Conservation (phyloP, 257 asterid genomes). For the Solanum arcanum region DNA sequence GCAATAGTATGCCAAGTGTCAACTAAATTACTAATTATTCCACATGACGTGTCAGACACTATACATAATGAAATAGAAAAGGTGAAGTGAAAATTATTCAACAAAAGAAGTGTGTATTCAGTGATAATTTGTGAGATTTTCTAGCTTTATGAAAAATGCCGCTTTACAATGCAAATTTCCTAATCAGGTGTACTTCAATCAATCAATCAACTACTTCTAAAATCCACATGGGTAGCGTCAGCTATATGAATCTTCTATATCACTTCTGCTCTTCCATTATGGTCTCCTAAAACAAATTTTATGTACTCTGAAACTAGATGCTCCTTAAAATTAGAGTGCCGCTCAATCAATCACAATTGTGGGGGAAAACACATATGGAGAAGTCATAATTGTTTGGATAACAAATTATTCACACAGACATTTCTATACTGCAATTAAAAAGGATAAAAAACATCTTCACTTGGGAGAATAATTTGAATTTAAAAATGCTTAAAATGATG, state of each 20-base stretch:
- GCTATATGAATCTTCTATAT: not conserved
- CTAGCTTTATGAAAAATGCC: not conserved
- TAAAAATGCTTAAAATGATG: not conserved
- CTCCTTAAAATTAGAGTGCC: not conserved
- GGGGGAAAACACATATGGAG: not conserved
- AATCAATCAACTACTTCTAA: not conserved
- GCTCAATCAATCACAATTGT: not conserved
- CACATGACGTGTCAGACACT: not conserved
- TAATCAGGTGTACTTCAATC: not conserved
- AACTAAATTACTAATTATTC: not conserved
- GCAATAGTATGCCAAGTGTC: not conserved
- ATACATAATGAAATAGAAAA: not conserved
- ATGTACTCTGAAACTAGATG: not conserved
- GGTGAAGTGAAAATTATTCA: not conserved
- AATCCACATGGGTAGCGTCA: not conserved
- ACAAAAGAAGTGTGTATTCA: not conserved
- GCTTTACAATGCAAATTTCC: not conserved
- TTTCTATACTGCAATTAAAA: not conserved
- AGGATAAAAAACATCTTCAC: not conserved
- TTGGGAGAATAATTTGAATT: not conserved
- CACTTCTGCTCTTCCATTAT: not conserved
- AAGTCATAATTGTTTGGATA: not conserved
- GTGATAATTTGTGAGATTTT: not conserved
- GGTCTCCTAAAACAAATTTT: not conserved
- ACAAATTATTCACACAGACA: not conserved